A percentile compares a stretch with the other conserved stretches of the same genome.
These are phyloP conservation scores for Radiomyces spectabilis DNA, from an alignment of 192 early-diverging fungal genomes.

Conservation along the genomic window DNA sequence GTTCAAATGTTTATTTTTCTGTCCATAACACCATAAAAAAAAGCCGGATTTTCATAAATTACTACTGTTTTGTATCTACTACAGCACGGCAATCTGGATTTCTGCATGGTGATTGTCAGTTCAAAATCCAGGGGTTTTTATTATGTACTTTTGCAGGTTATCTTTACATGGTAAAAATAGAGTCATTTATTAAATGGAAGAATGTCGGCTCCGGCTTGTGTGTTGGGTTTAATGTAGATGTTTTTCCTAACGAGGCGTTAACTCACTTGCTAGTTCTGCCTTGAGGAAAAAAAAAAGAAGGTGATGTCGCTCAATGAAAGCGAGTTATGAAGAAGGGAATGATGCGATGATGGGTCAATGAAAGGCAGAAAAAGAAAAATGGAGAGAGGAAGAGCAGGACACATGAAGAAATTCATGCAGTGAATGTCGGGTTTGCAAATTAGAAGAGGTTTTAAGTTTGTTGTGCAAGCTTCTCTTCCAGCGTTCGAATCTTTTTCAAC, in stretches of 20 bases:
- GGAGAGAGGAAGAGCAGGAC: not conserved
- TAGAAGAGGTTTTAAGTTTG: not conserved
- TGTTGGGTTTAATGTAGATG: no score
- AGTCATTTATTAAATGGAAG: no score
- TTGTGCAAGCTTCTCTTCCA: not conserved
- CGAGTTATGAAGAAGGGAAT: not conserved
- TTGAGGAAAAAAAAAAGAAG: not conserved
- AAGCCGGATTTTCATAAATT: not conserved
- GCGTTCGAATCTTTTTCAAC: not conserved
- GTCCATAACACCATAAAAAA: not conserved
- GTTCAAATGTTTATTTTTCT: not conserved
- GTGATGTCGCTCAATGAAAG: not conserved
- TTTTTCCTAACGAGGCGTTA: no score
- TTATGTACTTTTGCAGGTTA: no score
- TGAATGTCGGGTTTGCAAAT: not conserved
- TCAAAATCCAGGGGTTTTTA: no score
- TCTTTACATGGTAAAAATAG: no score
- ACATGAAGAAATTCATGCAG: not conserved
- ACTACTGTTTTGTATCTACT: no score
- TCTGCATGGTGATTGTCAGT: no score
- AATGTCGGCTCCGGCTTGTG: no score
- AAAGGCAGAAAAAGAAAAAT: not conserved
- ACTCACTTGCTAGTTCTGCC: no score
- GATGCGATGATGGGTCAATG: not conserved
- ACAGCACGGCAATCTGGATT: no score